Evolutionary conservation across 352 stramenopile genomes (phyloP).

Genomic region (Pythium apleroticum): DNA sequence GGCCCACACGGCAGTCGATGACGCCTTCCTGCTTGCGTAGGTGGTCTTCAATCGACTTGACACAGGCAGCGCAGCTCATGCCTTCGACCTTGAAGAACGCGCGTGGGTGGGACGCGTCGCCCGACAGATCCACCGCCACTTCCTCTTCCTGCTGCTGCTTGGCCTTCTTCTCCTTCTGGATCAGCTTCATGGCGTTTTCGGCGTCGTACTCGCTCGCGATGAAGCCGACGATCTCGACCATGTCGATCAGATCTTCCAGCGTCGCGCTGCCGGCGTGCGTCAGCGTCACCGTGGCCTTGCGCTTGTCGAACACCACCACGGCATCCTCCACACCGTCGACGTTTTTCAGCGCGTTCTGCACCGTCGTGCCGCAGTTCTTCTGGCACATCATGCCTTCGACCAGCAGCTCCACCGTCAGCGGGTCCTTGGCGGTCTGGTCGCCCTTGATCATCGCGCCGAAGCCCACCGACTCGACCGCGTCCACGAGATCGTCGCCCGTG

Average conservation of each 20-base stretch:
- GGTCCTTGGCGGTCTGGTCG: conserved; percentile 12
- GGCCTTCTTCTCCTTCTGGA: conserved; percentile 40
- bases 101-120: conserved; percentile 53
- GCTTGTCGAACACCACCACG: conserved; percentile 75
- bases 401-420: conserved; percentile 51
- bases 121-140: conserved; percentile 35
- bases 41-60: conserved; percentile 86
- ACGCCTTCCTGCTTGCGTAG: conserved; percentile 62
- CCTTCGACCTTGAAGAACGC: conserved; percentile 83
- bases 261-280: conserved; percentile 43
- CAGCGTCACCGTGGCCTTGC: conserved; percentile 60
- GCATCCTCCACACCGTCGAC: conserved; percentile 70
- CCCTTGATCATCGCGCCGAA: conserved; percentile 64
- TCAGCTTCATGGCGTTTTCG: conserved; percentile 52
- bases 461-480: conserved; percentile 75
- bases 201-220: conserved; percentile 56
- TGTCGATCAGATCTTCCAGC: conserved; percentile 66
- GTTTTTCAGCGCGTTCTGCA: conserved; percentile 81
- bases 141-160: conserved; percentile 33
- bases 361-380: conserved; percentile 94
- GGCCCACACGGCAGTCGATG: conserved; percentile 72
- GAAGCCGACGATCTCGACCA: conserved; percentile 79
- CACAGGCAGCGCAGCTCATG: conserved; percentile 86
- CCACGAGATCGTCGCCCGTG: conserved; percentile 50
- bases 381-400: conserved; percentile 95